A percentile compares a stretch with the other conserved stretches of the same genome.
Conservation (phyloP, 768 basidiomycete species). For the Leccinum incarnatum region DNA sequence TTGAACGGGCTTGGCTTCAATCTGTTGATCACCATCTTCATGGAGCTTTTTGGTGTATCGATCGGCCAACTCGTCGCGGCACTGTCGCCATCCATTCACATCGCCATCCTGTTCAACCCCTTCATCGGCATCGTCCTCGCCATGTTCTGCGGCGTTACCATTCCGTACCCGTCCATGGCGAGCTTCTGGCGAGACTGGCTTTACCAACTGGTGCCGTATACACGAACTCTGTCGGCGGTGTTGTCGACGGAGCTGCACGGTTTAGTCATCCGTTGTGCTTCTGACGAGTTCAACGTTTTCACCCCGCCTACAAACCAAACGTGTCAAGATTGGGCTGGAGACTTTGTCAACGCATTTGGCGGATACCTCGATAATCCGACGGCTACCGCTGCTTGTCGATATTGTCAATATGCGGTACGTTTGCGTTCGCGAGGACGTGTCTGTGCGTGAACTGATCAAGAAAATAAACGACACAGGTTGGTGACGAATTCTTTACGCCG, state of each 20-base stretch:
- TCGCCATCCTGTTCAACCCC: slow-evolving; percentile 80
- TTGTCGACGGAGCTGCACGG: slow-evolving; percentile 77
- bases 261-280: slow-evolving; percentile 58
- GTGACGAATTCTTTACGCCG: slow-evolving; percentile 68
- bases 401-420: slow-evolving; percentile 60
- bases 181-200: slow-evolving; percentile 78
- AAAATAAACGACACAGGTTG: slow-evolving; percentile 33
- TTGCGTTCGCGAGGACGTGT: not conserved
- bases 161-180: slow-evolving; percentile 62
- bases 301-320: slow-evolving; percentile 72
- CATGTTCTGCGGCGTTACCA: slow-evolving; percentile 79
- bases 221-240: slow-evolving; percentile 67
- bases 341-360: slow-evolving; percentile 58
- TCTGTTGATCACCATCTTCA: slow-evolving; percentile 64
- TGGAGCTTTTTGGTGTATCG: slow-evolving; percentile 71
- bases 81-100: slow-evolving; percentile 71
- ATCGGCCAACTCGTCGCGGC: slow-evolving; percentile 75
- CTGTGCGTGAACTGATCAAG: not conserved
- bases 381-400: slow-evolving; percentile 61
- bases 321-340: slow-evolving; percentile 65
- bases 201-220: slow-evolving; percentile 71
- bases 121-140: slow-evolving; percentile 63
- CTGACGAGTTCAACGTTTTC: slow-evolving; percentile 70
- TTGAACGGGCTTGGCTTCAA: slow-evolving; percentile 68
- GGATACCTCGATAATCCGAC: slow-evolving; percentile 74